Percentiles rank a stretch among this genome's conserved stretches.
Evolutionary conservation across 805 yeast species (phyloP).

Genomic region (Yarrowia sp.): DNA sequence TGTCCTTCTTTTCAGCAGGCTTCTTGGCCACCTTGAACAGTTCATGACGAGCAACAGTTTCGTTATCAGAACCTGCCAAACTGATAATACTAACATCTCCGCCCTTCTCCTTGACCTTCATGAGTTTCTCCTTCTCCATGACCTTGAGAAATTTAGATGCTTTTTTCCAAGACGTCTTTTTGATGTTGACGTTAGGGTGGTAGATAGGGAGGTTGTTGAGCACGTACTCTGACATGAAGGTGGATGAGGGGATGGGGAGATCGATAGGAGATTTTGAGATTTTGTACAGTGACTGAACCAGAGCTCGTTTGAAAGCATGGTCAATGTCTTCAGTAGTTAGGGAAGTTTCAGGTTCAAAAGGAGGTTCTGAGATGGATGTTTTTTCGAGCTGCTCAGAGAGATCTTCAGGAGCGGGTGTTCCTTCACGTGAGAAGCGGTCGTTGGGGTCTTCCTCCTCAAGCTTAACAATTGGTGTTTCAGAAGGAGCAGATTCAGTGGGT

Average conservation of each 20-base stretch:
- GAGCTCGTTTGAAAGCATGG: conserved; percentile 66
- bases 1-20: conserved; percentile 7
- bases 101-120: conserved; percentile 78
- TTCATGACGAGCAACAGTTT: conserved; percentile 56
- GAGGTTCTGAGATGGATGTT: background rate
- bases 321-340: conserved; percentile 50
- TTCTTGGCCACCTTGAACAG: conserved; percentile 53
- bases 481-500: too few species aligned
- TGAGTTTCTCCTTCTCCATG: conserved; percentile 71
- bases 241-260: conserved; percentile 70
- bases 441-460: background rate
- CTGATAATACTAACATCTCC: conserved; percentile 67
- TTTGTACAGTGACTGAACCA: conserved; percentile 63
- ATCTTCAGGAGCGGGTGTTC: background rate
- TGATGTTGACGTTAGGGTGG: conserved; percentile 46
- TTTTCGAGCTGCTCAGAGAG: background rate
- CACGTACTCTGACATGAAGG: conserved; percentile 68
- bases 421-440: conserved; percentile 4
- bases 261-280: conserved; percentile 43
- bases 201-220: conserved; percentile 64
- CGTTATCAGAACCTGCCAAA: conserved; percentile 48
- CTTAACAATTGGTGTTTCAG: background rate
- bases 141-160: conserved; percentile 79
- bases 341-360: conserved; percentile 28
- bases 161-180: conserved; percentile 87